These are phyloP conservation scores for Microcera coccophila DNA, from an alignment of 2,329 filamentous ascomycete species.

Conservation along the genomic window DNA sequence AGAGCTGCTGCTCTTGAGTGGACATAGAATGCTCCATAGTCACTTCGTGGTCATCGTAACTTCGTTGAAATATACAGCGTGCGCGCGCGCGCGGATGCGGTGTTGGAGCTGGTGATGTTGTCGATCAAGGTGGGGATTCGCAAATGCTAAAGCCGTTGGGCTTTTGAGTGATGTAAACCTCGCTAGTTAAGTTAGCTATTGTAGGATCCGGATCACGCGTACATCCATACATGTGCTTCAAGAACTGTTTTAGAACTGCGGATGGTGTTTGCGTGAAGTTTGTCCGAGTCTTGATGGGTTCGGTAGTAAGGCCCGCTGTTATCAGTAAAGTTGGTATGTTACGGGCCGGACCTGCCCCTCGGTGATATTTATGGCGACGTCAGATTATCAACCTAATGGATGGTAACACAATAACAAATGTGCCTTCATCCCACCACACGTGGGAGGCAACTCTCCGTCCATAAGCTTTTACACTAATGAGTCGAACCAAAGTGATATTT, in stretches of 20 bases:
- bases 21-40: conserved; percentile 54
- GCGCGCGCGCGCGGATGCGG: background rate
- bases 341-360: conserved; percentile 20
- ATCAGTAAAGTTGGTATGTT: conserved; percentile 23
- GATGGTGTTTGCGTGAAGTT: background rate
- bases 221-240: no score
- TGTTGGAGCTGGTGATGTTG: conserved; percentile 18
- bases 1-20: conserved; percentile 76
- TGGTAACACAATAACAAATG: no score
- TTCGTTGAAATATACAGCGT: conserved; percentile 5
- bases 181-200: no score
- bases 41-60: conserved; percentile 27
- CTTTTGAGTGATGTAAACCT: no score
- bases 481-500: no score
- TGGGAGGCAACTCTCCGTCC: no score
- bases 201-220: no score
- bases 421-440: no score
- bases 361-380: conserved; percentile 17
- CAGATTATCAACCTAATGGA: conserved; percentile 9
- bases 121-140: conserved; percentile 16
- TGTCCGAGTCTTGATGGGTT: conserved; percentile 5
- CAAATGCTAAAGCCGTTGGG: conserved; percentile 18
- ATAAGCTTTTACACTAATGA: no score
- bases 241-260: no score
- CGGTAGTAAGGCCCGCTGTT: conserved; percentile 12